Evolutionary conservation across 2,329 filamentous ascomycete genomes (phyloP).

Genomic region (Pezicula carpinea): DNA sequence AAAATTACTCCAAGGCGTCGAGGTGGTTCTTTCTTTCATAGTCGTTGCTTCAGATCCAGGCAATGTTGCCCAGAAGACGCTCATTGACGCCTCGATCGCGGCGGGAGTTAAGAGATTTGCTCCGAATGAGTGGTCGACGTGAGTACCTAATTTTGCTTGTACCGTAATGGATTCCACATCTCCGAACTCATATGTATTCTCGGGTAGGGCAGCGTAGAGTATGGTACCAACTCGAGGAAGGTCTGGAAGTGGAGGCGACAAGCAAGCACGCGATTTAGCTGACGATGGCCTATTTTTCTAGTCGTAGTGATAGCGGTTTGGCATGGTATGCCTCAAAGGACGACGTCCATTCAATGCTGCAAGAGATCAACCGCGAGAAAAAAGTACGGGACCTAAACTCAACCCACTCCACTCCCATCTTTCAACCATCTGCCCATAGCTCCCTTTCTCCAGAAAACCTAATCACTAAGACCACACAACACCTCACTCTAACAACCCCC

Average conservation of each 20-base stretch:
- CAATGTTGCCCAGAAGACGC: conserved; percentile 31
- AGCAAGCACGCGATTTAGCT: no score
- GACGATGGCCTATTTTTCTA: no score
- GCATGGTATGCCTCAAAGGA: conserved; percentile 37
- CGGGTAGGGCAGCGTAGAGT: conserved; percentile 27
- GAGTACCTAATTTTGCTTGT: conserved; percentile 4
- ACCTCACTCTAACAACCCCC: not conserved
- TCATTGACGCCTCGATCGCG: conserved; percentile 35
- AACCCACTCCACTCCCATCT: not conserved
- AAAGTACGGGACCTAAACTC: conserved; percentile 21
- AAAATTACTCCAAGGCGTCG: conserved; percentile 37
- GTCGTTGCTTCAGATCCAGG: conserved; percentile 15
- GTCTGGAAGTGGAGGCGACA: no score
- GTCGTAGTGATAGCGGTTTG: conserved; percentile 12
- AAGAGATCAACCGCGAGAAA: conserved; percentile 35
- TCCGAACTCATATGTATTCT: no score
- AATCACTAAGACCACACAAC: not conserved
- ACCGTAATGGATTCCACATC: conserved; percentile 20
- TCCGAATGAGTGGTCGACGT: conserved; percentile 33
- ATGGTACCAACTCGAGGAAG: no score
- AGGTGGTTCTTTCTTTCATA: conserved; percentile 49
- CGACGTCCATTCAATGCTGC: conserved; percentile 34
- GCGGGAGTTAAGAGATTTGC: conserved; percentile 37
- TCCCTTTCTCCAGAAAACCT: not conserved
- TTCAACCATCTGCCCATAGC: not conserved